Evolutionary conservation across 2,329 filamentous ascomycete species (phyloP), one percentile per base, ranked within the genome.

Genomic region (Macrophomina phaseolina): DNA sequence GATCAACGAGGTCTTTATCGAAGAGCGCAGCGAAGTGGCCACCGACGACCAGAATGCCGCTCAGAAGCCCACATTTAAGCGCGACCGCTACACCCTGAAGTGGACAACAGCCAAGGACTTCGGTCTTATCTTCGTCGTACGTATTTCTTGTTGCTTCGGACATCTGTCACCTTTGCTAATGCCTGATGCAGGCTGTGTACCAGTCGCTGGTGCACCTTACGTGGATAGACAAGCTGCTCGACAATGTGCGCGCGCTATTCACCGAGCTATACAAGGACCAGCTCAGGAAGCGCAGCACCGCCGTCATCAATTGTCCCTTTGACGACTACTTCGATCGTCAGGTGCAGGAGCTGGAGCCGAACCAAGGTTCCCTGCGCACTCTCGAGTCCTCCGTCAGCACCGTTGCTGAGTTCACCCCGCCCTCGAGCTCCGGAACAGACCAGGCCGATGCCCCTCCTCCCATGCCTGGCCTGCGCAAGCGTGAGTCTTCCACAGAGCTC

Each of bases 1-100:
- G 79, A 97, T 99, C 80, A 90, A 90, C 78, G 93, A 98, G 80
- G 92, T 97, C 76, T 97, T 99, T 78, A 97, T 99, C 76, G 95
- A 99, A 81, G 94, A 97, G 83, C 94, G 92, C 79, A 86, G 23
- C 23, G 23, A 87, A 68, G 85, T 88, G 67, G 84, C 84, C 61
- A 84, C 86, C 64, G 84, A 88, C 63, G 87, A 88, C 70, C 80
- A 84, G 60, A 87, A 89, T 6, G 85, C 88, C 14, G 82, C 87
- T 16, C 83, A 81, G 61, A 92, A 92, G 72, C 87, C 91, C 16
- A 85, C 90, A 0, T 99, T 95, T 82, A 92, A 88, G 79, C 91
- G 92, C 75, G 95, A 98, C 73, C 93, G 96, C 71, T 96, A 98
- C 77, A 98, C 93, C 0, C 79, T 99, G 71, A 96, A 95, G 81